Evolutionary conservation across 2,329 filamentous ascomycete genomes (phyloP).

Genomic region (Ambrosiella beaveri): DNA sequence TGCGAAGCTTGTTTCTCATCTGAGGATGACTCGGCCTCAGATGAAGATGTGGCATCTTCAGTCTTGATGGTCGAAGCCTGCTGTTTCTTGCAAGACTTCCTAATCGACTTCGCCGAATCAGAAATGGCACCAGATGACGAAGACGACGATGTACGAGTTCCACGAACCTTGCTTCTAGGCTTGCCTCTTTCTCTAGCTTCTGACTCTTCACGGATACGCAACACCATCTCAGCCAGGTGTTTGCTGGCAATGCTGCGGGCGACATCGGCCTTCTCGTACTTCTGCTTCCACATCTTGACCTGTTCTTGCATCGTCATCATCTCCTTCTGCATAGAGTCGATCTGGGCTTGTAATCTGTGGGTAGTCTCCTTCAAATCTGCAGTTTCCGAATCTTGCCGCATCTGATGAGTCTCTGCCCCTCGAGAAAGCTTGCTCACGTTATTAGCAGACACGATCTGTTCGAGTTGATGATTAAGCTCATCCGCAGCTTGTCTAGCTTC

Average conservation of each 20-base stretch:
- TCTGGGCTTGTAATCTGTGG: slow-evolving; percentile 40
- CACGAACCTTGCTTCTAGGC: neutral
- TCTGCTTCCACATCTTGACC: slow-evolving; percentile 58
- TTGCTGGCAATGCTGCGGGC: slow-evolving; percentile 57
- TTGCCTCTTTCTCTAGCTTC: slow-evolving; percentile 2
- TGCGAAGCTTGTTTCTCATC: neutral
- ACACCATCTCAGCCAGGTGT: slow-evolving; percentile 73
- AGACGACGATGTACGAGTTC: slow-evolving; percentile 1
- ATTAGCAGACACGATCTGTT: slow-evolving; percentile 24
- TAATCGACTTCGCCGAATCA: neutral
- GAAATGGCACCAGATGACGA: slow-evolving; percentile 2
- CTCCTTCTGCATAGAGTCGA: slow-evolving; percentile 61
- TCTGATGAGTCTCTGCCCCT: neutral
- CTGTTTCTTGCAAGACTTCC: neutral
- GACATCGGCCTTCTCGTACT: slow-evolving; percentile 64
- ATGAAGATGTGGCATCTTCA: slow-evolving; percentile 2
- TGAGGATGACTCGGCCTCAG: slow-evolving; percentile 4
- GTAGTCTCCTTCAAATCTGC: slow-evolving; percentile 16
- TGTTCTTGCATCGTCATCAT: slow-evolving; percentile 69
- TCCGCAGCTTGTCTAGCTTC: slow-evolving; percentile 71
- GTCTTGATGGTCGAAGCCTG: neutral
- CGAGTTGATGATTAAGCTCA: slow-evolving; percentile 55
- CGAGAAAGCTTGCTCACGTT: slow-evolving; percentile 1
- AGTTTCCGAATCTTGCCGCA: slow-evolving; percentile 10
- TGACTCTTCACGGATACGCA: slow-evolving; percentile 43